Evolutionary conservation across 306 rosid genomes (phyloP), one percentile per base, ranked within the genome.

Genomic region (Citrullus colocynthis): DNA sequence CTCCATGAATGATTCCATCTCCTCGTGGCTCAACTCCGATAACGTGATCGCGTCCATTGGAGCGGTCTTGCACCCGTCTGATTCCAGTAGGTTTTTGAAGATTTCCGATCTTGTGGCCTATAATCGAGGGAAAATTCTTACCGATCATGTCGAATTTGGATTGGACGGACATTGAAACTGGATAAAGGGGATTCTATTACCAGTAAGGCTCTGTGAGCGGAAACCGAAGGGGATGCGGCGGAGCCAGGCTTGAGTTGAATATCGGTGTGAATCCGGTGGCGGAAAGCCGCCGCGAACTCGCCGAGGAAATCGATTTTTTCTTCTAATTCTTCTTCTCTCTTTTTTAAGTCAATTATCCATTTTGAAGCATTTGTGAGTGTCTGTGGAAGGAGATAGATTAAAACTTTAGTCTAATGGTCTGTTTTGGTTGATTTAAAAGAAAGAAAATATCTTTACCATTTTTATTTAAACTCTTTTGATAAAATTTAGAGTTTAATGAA

Each of bases 61-160:
- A 63, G 93, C 73, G 4, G 96, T 86, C 64, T 89, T 95, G 86
- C 90, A 92, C 28, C 74, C 88, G 75, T 92, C 97, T 0, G 88
- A 84, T 17, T 90, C 97, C 4, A 95, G 80, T 83, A 92, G 83
- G 85, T 90, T 89, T 85, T 80, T 88, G 28, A 95, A 95, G 8
- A 95, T 83, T 63, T 90, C 93, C 78, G 96, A 95, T 82, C 97
- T 87, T 54, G 83, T 55, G 10, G 97, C 98, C 98, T 90, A 24
- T 2, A 51, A 1, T 77, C 42, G 41, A 3, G 24, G 3, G 24
- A 7, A 3, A 21, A 28, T 34, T 3, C 20, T 73, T 6, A 1
- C 0, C 0, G 5, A 21, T 6, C 37, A 16, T 14, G 9, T 32
- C 58, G 2, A 28, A 80, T 15, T 55, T 67, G 18, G 17, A 18